A percentile compares a stretch with the other conserved stretches of the same genome.
Evolutionary conservation across 1,284 basidiomycete species (phyloP).

Genomic region (Melampsora americana): DNA sequence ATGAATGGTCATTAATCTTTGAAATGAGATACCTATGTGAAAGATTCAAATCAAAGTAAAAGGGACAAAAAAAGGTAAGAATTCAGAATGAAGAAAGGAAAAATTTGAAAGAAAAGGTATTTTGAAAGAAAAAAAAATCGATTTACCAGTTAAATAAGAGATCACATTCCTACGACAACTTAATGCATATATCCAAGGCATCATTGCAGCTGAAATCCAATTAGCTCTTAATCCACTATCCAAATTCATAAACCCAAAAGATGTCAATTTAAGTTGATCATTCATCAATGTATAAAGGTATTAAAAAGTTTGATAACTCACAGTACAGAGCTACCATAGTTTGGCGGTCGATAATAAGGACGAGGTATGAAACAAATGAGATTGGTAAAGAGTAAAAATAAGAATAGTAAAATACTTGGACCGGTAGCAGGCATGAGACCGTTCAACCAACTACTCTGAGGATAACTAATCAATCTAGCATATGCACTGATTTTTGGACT

Average conservation of each 20-base stretch:
- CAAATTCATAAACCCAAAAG: no score
- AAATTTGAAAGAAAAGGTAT: no score
- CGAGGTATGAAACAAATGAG: constrained; percentile 18
- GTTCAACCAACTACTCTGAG: constrained; percentile 1
- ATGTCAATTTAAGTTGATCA: no score
- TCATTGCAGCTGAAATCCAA: constrained; percentile 35
- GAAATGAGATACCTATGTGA: constrained; percentile 19
- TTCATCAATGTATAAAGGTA: no score
- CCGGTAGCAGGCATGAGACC: constrained; percentile 26
- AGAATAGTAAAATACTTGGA: constrained; percentile 30
- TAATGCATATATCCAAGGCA: constrained; percentile 29
- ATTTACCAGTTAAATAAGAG: constrained; percentile 25
- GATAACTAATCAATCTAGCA: constrained; percentile 31
- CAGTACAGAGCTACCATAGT: constrained; percentile 1
- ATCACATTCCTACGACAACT: constrained; percentile 29
- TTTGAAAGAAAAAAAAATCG: not conserved
- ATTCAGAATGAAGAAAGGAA: no score
- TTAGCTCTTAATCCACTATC: constrained; percentile 30
- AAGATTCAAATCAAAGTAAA: no score
- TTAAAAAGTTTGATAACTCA: not conserved
- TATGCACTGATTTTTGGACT: constrained; percentile 26
- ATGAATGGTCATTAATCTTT: constrained; percentile 32
- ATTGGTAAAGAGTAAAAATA: constrained; percentile 29
- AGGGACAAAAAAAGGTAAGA: no score
- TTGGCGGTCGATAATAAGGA: constrained; percentile 11